Evolutionary conservation across 352 stramenopile genomes (phyloP), one percentile per base, ranked within the genome.

Genomic region (Plasmopara viticola): DNA sequence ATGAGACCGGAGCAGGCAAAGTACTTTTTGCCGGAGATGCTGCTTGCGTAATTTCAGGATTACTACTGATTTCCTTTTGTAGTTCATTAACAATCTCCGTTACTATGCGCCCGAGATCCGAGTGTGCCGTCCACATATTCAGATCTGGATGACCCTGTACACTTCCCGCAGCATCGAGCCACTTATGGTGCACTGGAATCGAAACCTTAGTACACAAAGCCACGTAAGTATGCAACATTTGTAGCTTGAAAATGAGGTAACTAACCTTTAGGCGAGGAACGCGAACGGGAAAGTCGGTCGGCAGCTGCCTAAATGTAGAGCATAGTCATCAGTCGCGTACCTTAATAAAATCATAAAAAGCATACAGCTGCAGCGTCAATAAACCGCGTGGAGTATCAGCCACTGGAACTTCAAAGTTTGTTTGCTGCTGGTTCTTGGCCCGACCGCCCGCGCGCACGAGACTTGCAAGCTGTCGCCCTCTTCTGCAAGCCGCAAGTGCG

Each of bases 341-440:
- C 28, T 30, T 12, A 17, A 52, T 6, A 44, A 31, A 53, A 48
- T 6, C 9, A 44, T 51, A 39, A 2, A 5, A 12, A 46, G 31
- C 64, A 20, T 59, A 91, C 81, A 91, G 39, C 15, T 71, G 51
- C 51, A 90, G 45, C 10, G 51, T 28, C 1, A 90, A 55, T 38
- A 58, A 60, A 0, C 83, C 76, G 33, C 76, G 70, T 34, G 72
- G 30, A 12, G 81, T 89, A 37, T 91, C 74, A 0, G 62, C 63
- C 14, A 93, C 65, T 12, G 68, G 57, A 40, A 90, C 79, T 45
- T 93, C 83, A 49, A n/a, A n/a, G n/a, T n/a, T n/a, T n/a, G n/a
- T n/a, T n/a, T n/a, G n/a, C n/a, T n/a, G n/a, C n/a, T n/a, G 90
- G 90, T 45, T 90, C 66, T 86, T 90, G 31, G 83, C 83, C 48